Percentiles rank a stretch among this genome's conserved stretches.
Evolutionary conservation across 2,329 filamentous ascomycete species (phyloP).

Genomic region (Phoma sp.): DNA sequence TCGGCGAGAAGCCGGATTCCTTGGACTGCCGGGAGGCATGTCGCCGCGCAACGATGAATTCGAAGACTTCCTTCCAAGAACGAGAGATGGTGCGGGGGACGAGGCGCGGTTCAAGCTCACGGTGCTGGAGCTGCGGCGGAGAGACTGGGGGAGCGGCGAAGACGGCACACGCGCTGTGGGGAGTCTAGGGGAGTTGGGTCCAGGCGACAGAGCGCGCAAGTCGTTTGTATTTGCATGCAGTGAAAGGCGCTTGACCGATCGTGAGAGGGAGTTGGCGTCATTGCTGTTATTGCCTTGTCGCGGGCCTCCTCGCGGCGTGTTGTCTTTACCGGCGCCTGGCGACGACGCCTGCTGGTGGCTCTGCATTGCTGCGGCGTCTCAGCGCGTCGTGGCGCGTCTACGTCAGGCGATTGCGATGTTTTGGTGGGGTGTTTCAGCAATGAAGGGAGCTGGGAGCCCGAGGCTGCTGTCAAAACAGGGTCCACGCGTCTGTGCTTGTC

Average conservation of each 20-base stretch:
- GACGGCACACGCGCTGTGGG: conserved; percentile 31
- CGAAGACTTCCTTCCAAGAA: conserved; percentile 52
- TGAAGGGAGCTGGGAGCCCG: conserved; percentile 1
- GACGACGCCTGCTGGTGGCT: conserved; percentile 23
- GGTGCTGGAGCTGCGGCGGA: conserved; percentile 53
- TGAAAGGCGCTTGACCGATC: conserved; percentile 47
- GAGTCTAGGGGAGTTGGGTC: conserved; percentile 32
- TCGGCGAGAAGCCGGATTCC: conserved; percentile 48
- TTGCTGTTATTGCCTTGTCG: conserved; percentile 42
- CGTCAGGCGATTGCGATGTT: conserved; percentile 13
- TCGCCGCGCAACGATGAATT: conserved; percentile 53
- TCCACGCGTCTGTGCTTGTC: conserved; percentile 12
- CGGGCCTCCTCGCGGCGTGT: conserved; percentile 20
- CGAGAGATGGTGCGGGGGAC: conserved; percentile 48
- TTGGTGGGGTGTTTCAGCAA: conserved; percentile 16
- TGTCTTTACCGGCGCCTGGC: conserved; percentile 14
- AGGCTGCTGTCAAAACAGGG: conserved; percentile 5
- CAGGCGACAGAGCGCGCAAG: conserved; percentile 38
- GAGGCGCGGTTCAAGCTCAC: conserved; percentile 50
- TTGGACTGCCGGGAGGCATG: conserved; percentile 39
- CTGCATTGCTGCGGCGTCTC: conserved; percentile 36
- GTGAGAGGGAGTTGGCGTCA: conserved; percentile 41
- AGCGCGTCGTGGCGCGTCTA: conserved; percentile 35
- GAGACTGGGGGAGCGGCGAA: conserved; percentile 40
- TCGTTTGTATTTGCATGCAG: conserved; percentile 43